Evolutionary conservation across 2,329 filamentous ascomycete species (phyloP), one percentile per base, ranked within the genome.

Genomic region (Ceratocystis smalleyi): DNA sequence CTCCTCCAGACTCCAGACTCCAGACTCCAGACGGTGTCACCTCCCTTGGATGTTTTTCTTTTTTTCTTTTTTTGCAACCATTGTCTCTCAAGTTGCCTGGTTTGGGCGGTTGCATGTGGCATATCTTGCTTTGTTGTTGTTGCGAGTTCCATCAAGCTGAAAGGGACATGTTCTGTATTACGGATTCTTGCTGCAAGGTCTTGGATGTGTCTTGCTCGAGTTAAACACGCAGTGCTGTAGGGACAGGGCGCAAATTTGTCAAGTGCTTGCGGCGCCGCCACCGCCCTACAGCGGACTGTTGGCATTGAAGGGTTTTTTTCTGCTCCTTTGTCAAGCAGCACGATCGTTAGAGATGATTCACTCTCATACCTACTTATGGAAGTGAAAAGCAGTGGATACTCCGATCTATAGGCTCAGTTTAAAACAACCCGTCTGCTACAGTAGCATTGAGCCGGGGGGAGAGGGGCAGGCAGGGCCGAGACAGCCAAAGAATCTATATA

Each of bases 371-470:
- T 8, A 47, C 15, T 19, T 7, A n/a, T 10, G 22, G 8, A n/a
- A 8, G 47, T 10, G n/a, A 49, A 10, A 19, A 10, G 47, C 19
- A 49, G n/a, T 19, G 22, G n/a, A 49, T 19, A 19, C 24, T 4
- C 22, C 22, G 47, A 10, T 10, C 17, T 55, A 30, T 27, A 30
- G 51, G 22, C 22, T 55, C 22, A 30, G 22, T 55, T 55, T 30
- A 55, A 55, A 55, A 55, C 51, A 55, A 7, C 22, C 51, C 51
- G 19, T 55, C n/a, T 55, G 51, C 51, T 55, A 55, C 51, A 30
- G 51, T 55, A 55, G 51, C 51, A 55, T 55, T n/a, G 8, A 5
- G 17, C 10, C 10, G 15, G 7, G 24, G n/a, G 30, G 24, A n/a
- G n/a, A n/a, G n/a, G n/a, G n/a, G 17, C 51, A 30, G 22, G 12